Conservation (phyloP, 2,329 filamentous ascomycete species). For the Fusarium algeriense region DNA sequence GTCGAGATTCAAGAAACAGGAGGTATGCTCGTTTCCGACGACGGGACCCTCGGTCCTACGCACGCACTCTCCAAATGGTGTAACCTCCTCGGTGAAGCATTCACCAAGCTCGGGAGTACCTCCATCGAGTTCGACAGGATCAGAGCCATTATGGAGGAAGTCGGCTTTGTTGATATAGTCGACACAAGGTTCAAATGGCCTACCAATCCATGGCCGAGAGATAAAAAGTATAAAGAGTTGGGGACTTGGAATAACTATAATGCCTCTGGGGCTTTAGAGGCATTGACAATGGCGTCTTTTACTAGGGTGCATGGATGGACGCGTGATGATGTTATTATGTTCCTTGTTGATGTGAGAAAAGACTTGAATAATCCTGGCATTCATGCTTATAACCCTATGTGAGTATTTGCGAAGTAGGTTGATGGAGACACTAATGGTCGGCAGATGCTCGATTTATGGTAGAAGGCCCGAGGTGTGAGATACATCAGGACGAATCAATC, state of each 20-base stretch:
- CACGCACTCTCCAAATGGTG: constrained; percentile 11
- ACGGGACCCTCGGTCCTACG: not conserved
- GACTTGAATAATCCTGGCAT: constrained; percentile 14
- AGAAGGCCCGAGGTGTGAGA: not conserved
- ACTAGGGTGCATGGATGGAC: constrained; percentile 25
- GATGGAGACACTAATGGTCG: fast-evolving
- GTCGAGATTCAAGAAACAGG: constrained; percentile 13
- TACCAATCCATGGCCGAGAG: constrained; percentile 18
- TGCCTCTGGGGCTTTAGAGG: not conserved
- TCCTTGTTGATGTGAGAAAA: constrained; percentile 25
- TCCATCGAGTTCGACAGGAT: constrained; percentile 2
- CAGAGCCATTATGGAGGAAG: constrained; percentile 8
- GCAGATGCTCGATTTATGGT: not conserved
- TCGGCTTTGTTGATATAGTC: not conserved
- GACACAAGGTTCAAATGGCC: constrained; percentile 22
- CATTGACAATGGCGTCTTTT: constrained; percentile 18
- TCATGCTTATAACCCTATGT: constrained; percentile 37
- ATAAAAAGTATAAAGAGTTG: constrained; percentile 26
- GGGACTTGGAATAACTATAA: constrained; percentile 20
- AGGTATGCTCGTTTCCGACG: not conserved
- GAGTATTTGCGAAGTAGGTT: fast-evolving
- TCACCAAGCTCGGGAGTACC: not conserved
- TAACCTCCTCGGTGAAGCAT: not conserved
- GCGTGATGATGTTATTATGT: constrained; percentile 8
- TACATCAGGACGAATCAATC: too few species aligned